Conservation (phyloP, 1,139 yeast genomes). For the Protomyces lactucae-debilis region DNA sequence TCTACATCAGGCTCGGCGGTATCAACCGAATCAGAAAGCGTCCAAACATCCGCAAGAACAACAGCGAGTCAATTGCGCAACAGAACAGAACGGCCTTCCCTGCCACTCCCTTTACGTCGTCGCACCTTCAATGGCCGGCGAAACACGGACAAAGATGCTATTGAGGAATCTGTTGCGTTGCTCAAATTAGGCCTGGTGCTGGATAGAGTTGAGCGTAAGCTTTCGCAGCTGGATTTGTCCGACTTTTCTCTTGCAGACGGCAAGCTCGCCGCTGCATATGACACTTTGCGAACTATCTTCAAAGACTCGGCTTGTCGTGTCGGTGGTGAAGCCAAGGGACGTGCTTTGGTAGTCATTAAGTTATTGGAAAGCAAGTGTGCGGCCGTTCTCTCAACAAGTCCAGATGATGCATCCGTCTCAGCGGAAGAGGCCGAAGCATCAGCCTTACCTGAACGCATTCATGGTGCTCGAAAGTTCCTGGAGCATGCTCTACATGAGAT, state of each 20-base stretch:
- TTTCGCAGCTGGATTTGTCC: neutral
- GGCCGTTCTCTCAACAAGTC: neutral
- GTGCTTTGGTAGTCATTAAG: conserved; percentile 12
- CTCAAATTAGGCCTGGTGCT: conserved; percentile 14
- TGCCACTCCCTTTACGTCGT: conserved; percentile 1
- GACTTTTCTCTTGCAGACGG: conserved; percentile 3
- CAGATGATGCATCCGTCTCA: neutral
- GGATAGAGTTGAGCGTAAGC: conserved; percentile 15
- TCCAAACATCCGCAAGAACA: neutral
- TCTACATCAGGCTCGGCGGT: neutral
- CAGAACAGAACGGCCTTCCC: conserved; percentile 6
- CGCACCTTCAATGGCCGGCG: conserved; percentile 19
- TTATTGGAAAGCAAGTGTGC: conserved; percentile 14
- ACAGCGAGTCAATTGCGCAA: neutral
- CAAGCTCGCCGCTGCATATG: conserved; percentile 11
- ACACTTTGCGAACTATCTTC: conserved; percentile 14
- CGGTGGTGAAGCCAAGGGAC: conserved; percentile 16
- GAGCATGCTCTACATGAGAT: conserved; percentile 14
- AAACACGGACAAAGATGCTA: conserved; percentile 5
- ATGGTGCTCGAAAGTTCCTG: conserved; percentile 21
- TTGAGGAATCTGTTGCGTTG: conserved; percentile 20
- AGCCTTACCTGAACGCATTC: conserved; percentile 4
- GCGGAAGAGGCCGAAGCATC: neutral
- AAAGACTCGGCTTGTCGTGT: conserved; percentile 19
- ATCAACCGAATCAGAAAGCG: neutral